Evolutionary conservation across 1,284 basidiomycete species (phyloP).

Genomic region (Coniferiporia sulphurascens): DNA sequence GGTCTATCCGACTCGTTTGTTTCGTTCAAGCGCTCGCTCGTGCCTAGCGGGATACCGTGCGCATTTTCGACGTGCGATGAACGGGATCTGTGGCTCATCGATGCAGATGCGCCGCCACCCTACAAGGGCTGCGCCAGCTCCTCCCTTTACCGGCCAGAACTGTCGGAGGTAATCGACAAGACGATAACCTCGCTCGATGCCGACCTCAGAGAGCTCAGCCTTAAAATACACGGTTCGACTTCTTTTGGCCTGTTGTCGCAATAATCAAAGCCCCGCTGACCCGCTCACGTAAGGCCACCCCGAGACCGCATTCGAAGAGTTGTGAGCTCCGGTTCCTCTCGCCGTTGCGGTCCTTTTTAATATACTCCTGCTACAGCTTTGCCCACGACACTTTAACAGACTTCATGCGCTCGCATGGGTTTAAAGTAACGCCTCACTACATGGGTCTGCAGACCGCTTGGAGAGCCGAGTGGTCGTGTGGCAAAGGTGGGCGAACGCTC

Average conservation of each 20-base stretch:
- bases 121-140: neutral
- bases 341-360: neutral
- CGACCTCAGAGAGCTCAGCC: constrained; percentile 29
- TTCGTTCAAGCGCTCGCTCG: neutral
- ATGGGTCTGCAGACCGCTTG: constrained; percentile 35
- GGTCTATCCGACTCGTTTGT: neutral
- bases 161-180: constrained; percentile 23
- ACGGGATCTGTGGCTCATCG: neutral
- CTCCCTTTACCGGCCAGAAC: constrained; percentile 11
- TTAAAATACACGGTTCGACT: constrained; percentile 30
- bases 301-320: constrained; percentile 25
- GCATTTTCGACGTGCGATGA: neutral
- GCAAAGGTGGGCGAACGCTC: constrained; percentile 24
- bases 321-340: constrained; percentile 14
- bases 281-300: constrained; percentile 22
- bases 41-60: neutral
- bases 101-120: constrained; percentile 2
- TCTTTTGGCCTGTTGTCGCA: neutral
- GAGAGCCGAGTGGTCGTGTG: constrained; percentile 31
- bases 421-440: constrained; percentile 27
- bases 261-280: neutral
- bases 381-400: constrained; percentile 29
- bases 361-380: constrained; percentile 17
- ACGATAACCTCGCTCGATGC: constrained; percentile 25
- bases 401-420: constrained; percentile 28